These are phyloP conservation scores for Podospora australis DNA, from an alignment of 495 filamentous ascomycete species.

Conservation along the genomic window DNA sequence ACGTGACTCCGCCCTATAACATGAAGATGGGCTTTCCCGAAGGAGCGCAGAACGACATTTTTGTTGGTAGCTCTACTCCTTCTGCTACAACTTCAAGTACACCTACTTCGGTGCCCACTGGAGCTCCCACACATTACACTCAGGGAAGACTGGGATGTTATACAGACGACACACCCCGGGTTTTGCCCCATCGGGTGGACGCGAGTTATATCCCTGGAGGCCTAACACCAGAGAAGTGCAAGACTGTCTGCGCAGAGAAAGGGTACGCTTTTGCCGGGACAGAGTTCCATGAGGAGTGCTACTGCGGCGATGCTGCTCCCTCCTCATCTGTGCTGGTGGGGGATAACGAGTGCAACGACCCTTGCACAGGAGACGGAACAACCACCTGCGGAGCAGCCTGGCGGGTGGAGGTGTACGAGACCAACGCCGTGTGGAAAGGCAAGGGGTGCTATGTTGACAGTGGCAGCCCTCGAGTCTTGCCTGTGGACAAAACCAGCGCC, in stretches of 20 bases:
- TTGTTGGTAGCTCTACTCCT: too few relatives aligned
- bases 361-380: slow-evolving; percentile 3
- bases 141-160: background rate
- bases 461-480: background rate
- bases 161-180: background rate
- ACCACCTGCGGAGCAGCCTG: slow-evolving; percentile 5
- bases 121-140: too few relatives aligned
- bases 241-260: slow-evolving; percentile 4
- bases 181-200: slow-evolving; percentile 9
- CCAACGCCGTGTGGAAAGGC: too few relatives aligned
- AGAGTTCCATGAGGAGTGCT: slow-evolving; percentile 12
- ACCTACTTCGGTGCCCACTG: too few relatives aligned
- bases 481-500: slow-evolving; percentile 13
- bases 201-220: slow-evolving; percentile 22
- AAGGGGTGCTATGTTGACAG: background rate
- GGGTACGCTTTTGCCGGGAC: slow-evolving; percentile 8
- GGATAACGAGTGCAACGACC: slow-evolving; percentile 3
- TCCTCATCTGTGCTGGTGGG: background rate
- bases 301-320: slow-evolving; percentile 4
- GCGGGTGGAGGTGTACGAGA: background rate
- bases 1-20: slow-evolving; percentile 33
- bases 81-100: too few relatives aligned
- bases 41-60: slow-evolving; percentile 46
- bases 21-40: slow-evolving; percentile 34
- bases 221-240: slow-evolving; percentile 29